phyloP scores from a whole-genome alignment of 2,329 filamentous ascomycete species.

The Myriangium duriaei region DNA sequence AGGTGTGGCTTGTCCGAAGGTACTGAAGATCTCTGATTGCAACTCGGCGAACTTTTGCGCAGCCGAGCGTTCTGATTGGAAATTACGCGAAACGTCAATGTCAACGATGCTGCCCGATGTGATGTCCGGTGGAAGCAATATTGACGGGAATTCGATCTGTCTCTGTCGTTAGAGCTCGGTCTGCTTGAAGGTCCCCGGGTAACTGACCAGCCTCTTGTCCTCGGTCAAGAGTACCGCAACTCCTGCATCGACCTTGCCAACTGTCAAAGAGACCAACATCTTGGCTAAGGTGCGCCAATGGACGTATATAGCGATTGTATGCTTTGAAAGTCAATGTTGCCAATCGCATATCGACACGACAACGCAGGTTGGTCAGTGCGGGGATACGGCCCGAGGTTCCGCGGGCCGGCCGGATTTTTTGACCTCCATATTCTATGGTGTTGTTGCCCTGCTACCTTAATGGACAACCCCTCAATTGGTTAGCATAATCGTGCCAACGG shows the following conservation, averaged over 20 bases:
- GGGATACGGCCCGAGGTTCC: slow-evolving; percentile 4
- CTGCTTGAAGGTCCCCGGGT: slow-evolving; percentile 2
- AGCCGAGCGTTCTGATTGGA: slow-evolving; percentile 60
- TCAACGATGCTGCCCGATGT: slow-evolving; percentile 94
- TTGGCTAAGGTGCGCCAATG: too few species aligned
- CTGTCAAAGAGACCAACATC: slow-evolving; percentile 95
- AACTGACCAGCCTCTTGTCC: slow-evolving; percentile 82
- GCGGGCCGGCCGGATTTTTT: slow-evolving; percentile 1
- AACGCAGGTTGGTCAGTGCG: background rate
- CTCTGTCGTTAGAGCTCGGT: slow-evolving; percentile 12
- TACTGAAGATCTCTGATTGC: slow-evolving; percentile 77
- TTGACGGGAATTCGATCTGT: slow-evolving; percentile 97
- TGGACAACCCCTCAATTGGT: background rate
- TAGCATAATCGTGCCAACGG: too few species aligned
- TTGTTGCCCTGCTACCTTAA: slow-evolving; percentile 7
- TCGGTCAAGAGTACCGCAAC: slow-evolving; percentile 93
- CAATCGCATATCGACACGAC: too few species aligned
- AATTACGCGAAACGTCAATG: slow-evolving; percentile 86
- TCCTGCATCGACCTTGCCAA: slow-evolving; percentile 98
- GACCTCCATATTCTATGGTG: too few species aligned
- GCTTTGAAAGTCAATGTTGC: background rate
- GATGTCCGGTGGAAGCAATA: slow-evolving; percentile 89
- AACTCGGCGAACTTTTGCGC: slow-evolving; percentile 67
- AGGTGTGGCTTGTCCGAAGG: slow-evolving; percentile 73
- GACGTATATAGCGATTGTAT: too few species aligned